phyloP scores from a whole-genome alignment of 148 eudicot species.

The Mesembryanthemum crystallinum region DNA sequence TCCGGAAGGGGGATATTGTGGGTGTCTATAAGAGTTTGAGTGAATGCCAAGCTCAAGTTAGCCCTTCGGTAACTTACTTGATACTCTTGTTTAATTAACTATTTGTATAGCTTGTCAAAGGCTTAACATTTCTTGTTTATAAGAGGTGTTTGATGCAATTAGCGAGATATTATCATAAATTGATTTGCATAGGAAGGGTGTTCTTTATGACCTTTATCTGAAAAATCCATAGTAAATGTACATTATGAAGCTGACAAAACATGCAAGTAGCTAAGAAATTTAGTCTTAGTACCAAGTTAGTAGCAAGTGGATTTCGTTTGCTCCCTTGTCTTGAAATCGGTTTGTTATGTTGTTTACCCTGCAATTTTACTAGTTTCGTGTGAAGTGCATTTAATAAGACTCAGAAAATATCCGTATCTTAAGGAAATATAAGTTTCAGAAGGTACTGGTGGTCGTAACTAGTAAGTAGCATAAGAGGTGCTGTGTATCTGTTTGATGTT shows the following conservation, averaged over 20 bases:
- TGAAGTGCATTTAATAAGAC: neutral
- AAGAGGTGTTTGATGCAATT: neutral
- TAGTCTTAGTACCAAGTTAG: neutral
- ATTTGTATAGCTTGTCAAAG: neutral
- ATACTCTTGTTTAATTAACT: neutral
- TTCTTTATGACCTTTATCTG: neutral
- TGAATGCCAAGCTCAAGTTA: constrained; percentile 72
- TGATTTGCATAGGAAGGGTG: neutral
- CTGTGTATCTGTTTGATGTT: neutral
- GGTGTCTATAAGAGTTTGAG: constrained; percentile 64
- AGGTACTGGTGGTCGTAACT: neutral
- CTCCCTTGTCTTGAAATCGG: neutral
- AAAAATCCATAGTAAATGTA: neutral
- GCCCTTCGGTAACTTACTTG: constrained; percentile 42
- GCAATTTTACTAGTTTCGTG: neutral
- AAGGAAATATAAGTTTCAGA: neutral
- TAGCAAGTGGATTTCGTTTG: neutral
- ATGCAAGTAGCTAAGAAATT: neutral
- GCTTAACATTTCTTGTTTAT: neutral
- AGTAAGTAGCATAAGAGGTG: neutral
- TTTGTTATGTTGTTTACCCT: neutral
- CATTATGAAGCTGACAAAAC: constrained; percentile 1
- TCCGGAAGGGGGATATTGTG: constrained; percentile 64
- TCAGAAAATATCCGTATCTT: neutral
- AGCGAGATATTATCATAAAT: neutral